Conservation (phyloP, 2,329 filamentous ascomycete genomes). For the Madurella fahalii region DNA sequence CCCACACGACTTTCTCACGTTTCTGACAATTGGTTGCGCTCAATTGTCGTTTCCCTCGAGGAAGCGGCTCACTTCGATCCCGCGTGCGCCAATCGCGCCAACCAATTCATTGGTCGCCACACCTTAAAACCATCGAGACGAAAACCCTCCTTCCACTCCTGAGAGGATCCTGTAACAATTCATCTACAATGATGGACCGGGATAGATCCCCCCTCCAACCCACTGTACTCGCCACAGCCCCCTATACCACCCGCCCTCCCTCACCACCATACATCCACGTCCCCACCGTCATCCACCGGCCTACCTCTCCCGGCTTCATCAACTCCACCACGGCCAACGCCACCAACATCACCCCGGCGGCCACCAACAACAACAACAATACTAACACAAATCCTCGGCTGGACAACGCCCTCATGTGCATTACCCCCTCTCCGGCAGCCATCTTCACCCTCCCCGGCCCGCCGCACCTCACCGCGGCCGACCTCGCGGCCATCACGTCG, state of each 20-base stretch:
- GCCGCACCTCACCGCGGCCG: slow-evolving; percentile 18
- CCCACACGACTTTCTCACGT: too few species aligned
- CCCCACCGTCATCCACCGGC: slow-evolving; percentile 21
- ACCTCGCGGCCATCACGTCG: slow-evolving; percentile 48
- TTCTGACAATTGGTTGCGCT: too few species aligned
- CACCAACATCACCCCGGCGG: too few species aligned
- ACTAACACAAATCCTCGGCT: neutral
- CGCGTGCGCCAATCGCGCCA: too few species aligned
- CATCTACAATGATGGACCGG: neutral
- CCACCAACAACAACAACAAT: neutral
- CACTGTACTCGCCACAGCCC: slow-evolving; percentile 25
- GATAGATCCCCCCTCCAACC: slow-evolving; percentile 2
- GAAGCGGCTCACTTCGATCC: too few species aligned
- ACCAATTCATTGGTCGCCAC: too few species aligned
- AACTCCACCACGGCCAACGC: neutral
- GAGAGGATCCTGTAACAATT: too few species aligned
- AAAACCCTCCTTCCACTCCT: too few species aligned
- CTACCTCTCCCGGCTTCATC: neutral
- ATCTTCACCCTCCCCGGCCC: neutral
- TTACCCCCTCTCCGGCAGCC: slow-evolving; percentile 33
- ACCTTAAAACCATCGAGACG: too few species aligned
- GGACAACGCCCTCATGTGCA: slow-evolving; percentile 23
- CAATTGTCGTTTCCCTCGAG: too few species aligned
- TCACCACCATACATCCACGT: slow-evolving; percentile 43
- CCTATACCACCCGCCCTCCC: slow-evolving; percentile 37